These are phyloP conservation scores for Pleurozium schreberi DNA, from an alignment of 225 moss, liverwort and hornwort genomes.

Conservation along the genomic window DNA sequence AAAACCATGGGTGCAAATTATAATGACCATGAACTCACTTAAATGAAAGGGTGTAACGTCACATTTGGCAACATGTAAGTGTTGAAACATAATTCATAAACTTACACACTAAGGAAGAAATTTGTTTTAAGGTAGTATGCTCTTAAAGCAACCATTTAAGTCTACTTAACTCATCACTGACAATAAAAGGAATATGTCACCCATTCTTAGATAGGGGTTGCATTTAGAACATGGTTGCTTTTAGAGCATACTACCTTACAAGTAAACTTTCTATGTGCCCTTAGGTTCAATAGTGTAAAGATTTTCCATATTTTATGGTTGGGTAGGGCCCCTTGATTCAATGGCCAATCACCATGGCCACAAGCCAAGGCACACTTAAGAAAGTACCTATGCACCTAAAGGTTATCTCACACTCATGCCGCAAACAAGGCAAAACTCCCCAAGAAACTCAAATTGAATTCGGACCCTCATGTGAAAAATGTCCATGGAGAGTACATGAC, in stretches of 20 bases:
- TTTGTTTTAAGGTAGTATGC: too few relatives aligned
- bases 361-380: neutral
- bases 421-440: neutral
- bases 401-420: neutral
- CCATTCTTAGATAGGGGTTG: too few relatives aligned
- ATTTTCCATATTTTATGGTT: neutral
- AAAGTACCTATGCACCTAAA: neutral
- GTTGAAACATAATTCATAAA: neutral
- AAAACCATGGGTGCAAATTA: neutral
- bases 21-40: neutral
- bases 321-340: neutral
- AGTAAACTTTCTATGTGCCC: neutral
- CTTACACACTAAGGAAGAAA: neutral
- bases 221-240: too few relatives aligned
- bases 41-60: neutral
- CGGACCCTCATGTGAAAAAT: neutral
- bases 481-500: neutral
- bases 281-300: too few relatives aligned
- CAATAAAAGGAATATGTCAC: too few relatives aligned
- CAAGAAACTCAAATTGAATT: neutral
- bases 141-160: too few relatives aligned
- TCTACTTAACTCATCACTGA: too few relatives aligned
- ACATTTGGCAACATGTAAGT: neutral
- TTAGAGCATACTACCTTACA: rapidly evolving
- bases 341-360: neutral